Evolutionary conservation across 1,139 yeast genomes (phyloP).

Genomic region (Meyerozyma smithsonii): DNA sequence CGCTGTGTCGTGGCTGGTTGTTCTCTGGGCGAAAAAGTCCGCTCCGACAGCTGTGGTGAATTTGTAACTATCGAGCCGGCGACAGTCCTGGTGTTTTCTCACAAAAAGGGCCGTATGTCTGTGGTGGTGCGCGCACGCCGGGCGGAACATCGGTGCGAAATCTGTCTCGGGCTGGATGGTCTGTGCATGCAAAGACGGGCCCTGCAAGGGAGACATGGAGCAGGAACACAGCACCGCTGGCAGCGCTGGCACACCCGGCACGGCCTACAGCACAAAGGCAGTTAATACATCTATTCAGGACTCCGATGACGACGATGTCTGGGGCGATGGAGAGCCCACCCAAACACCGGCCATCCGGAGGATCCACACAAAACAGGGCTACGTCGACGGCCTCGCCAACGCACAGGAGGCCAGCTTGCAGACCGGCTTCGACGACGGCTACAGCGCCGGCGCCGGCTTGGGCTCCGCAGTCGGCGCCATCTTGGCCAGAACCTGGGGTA

Average conservation of each 20-base stretch:
- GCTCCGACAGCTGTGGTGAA: background rate
- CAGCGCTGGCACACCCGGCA: background rate
- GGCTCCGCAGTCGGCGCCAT: constrained; percentile 67
- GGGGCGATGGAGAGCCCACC: constrained; percentile 9
- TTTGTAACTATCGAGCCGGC: background rate
- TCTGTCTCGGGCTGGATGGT: background rate
- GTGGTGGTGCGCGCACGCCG: background rate
- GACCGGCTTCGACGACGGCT: constrained; percentile 75
- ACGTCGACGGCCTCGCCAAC: constrained; percentile 71
- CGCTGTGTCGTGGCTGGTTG: no score
- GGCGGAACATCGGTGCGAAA: background rate
- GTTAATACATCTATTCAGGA: background rate
- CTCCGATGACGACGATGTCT: constrained; percentile 27
- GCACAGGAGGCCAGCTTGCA: constrained; percentile 72
- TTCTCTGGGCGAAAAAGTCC: background rate
- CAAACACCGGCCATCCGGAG: constrained; percentile 34
- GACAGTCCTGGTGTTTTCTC: background rate
- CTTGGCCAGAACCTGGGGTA: constrained; percentile 39
- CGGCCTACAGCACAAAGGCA: background rate
- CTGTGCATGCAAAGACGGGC: background rate
- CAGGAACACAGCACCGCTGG: background rate
- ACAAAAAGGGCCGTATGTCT: background rate
- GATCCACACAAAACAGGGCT: constrained; percentile 78
- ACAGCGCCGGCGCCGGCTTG: constrained; percentile 65
- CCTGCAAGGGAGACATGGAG: background rate